Percentiles rank a stretch among this genome's conserved stretches.
Conservation (phyloP, 2,329 filamentous ascomycete genomes). For the Trichoderma lentiforme region DNA sequence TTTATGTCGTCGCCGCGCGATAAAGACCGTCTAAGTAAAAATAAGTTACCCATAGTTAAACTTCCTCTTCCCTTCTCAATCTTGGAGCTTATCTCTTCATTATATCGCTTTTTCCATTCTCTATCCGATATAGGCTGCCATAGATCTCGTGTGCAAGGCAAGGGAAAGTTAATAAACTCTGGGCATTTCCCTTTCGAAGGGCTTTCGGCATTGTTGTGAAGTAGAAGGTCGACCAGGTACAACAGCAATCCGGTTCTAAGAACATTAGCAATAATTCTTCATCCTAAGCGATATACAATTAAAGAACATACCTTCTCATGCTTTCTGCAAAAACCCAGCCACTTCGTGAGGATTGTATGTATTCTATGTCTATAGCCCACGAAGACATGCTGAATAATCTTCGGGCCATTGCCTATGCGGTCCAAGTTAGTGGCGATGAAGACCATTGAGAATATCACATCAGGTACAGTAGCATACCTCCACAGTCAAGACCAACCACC, state of each 20-base stretch:
- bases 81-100: not conserved
- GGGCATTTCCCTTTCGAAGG: constrained; percentile 4
- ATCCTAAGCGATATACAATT: not conserved
- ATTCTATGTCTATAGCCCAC: not conserved
- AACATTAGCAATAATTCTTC: not conserved
- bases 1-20: not conserved
- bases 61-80: not conserved
- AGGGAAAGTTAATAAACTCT: not conserved
- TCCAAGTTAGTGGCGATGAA: not conserved
- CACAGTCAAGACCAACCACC: not conserved
- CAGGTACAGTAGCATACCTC: not conserved
- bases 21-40: not conserved
- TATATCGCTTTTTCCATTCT: constrained; percentile 5
- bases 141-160: constrained; percentile 8
- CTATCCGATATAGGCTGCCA: constrained; percentile 1
- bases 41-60: not conserved
- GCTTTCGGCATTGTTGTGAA: not conserved
- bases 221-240: not conserved
- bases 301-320: not conserved
- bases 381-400: not conserved
- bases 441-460: not conserved
- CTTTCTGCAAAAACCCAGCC: not conserved
- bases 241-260: not conserved
- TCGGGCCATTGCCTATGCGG: not conserved
- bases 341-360: not conserved